Conservation (phyloP, 345 rosid genomes). For the Boechera divaricarpa region DNA sequence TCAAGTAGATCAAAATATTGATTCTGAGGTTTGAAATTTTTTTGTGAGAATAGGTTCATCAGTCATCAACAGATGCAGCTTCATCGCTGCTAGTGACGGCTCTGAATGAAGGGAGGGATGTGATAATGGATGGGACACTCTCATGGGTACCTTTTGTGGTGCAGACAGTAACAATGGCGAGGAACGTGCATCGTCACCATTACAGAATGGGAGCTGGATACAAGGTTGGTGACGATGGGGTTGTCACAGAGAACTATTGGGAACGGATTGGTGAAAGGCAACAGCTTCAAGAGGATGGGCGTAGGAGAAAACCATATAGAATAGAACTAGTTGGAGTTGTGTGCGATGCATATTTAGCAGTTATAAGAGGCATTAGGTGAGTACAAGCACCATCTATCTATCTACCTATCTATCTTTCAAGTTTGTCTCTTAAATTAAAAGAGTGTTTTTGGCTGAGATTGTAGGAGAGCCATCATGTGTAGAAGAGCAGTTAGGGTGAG, state of each 20-base stretch:
- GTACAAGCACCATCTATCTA: background rate
- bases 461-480: slow-evolving; percentile 91
- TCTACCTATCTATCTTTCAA: background rate
- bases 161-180: slow-evolving; percentile 88
- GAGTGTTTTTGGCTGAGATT: slow-evolving; percentile 21
- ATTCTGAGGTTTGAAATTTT: background rate
- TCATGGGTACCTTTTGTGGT: slow-evolving; percentile 93
- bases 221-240: slow-evolving; percentile 63
- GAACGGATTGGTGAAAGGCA: slow-evolving; percentile 67
- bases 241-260: slow-evolving; percentile 83
- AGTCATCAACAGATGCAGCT: slow-evolving; percentile 95
- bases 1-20: background rate
- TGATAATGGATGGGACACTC: slow-evolving; percentile 94
- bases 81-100: slow-evolving; percentile 93
- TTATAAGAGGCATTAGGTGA: slow-evolving; percentile 91
- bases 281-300: slow-evolving; percentile 52
- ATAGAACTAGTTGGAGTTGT: slow-evolving; percentile 95
- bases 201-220: slow-evolving; percentile 94
- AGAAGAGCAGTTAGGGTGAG: slow-evolving; percentile 90
- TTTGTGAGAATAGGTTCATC: slow-evolving; percentile 69
- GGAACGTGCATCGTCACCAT: slow-evolving; percentile 78
- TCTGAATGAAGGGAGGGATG: slow-evolving; percentile 89
- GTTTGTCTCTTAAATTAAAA: slow-evolving; percentile 3
- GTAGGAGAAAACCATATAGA: slow-evolving; percentile 79
- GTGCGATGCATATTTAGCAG: slow-evolving; percentile 94